Conservation (phyloP, 2,329 filamentous ascomycete genomes). For the Cladosporium colombiae region DNA sequence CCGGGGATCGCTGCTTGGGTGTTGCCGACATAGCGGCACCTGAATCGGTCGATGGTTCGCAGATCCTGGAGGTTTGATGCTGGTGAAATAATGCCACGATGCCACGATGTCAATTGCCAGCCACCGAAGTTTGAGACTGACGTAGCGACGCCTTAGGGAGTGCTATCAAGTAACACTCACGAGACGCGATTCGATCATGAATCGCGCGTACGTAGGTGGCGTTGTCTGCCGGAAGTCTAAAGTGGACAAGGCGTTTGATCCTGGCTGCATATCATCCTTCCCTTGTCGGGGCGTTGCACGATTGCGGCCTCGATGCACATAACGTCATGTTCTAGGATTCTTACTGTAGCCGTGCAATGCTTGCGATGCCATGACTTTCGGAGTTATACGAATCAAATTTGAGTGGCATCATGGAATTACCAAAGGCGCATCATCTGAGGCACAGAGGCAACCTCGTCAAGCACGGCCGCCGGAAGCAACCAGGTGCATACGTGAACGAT, state of each 20-base stretch:
- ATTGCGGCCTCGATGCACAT: not conserved
- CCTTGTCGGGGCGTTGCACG: not conserved
- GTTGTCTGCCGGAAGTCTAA: not conserved
- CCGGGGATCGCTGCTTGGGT: not conserved
- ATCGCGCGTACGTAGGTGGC: not conserved
- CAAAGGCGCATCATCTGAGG: not conserved
- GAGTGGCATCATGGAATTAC: not conserved
- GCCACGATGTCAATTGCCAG: not conserved
- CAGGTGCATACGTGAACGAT: not conserved
- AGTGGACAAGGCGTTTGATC: not conserved
- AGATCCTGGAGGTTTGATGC: not conserved
- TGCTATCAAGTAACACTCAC: not conserved
- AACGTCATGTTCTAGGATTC: not conserved
- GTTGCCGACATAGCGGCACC: conserved; percentile 1
- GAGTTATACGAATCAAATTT: not conserved
- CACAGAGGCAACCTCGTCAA: not conserved
- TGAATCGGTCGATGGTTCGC: conserved; percentile 3
- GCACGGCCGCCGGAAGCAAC: not conserved
- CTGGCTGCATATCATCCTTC: not conserved
- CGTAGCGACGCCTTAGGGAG: not conserved
- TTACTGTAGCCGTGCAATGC: no score
- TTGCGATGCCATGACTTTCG: not conserved
- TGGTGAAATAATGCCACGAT: no score
- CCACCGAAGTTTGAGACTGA: not conserved
- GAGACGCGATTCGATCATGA: no score